Conservation (phyloP, 2,329 filamentous ascomycete genomes). For the Penicillium crustosum region DNA sequence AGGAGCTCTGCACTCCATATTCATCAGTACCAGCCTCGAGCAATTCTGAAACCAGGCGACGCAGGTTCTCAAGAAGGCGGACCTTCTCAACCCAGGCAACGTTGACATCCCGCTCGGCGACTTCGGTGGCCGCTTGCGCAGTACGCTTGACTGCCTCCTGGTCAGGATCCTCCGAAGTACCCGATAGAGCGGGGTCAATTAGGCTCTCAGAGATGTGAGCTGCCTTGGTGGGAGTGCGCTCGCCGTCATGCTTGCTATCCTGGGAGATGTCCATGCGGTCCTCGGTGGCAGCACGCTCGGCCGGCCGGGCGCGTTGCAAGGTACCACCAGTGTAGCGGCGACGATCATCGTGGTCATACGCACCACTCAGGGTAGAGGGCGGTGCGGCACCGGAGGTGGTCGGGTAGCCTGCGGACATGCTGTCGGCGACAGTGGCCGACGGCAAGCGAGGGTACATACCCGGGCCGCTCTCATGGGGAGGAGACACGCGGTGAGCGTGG, state of each 20-base stretch:
- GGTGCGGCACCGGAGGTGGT: conserved; percentile 57
- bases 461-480: conserved; percentile 49
- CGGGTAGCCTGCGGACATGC: conserved; percentile 52
- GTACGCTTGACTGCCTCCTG: conserved; percentile 36
- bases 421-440: conserved; percentile 58
- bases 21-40: conserved; percentile 48
- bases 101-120: conserved; percentile 42
- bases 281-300: conserved; percentile 34
- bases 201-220: conserved; percentile 37
- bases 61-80: conserved; percentile 61
- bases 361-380: conserved; percentile 59
- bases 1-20: conserved; percentile 15
- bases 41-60: conserved; percentile 57
- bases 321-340: conserved; percentile 62
- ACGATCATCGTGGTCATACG: conserved; percentile 61
- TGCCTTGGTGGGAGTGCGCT: conserved; percentile 36
- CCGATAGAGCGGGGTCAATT: conserved; percentile 46
- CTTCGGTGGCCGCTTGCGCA: conserved; percentile 41
- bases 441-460: conserved; percentile 65
- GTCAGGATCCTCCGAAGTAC: conserved; percentile 30
- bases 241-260: conserved; percentile 31
- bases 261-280: conserved; percentile 40
- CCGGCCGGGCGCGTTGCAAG: conserved; percentile 55
- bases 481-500: conserved; percentile 52
- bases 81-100: conserved; percentile 66